phyloP scores from a whole-genome alignment of 305 asterid genomes.

The Withania somnifera region DNA sequence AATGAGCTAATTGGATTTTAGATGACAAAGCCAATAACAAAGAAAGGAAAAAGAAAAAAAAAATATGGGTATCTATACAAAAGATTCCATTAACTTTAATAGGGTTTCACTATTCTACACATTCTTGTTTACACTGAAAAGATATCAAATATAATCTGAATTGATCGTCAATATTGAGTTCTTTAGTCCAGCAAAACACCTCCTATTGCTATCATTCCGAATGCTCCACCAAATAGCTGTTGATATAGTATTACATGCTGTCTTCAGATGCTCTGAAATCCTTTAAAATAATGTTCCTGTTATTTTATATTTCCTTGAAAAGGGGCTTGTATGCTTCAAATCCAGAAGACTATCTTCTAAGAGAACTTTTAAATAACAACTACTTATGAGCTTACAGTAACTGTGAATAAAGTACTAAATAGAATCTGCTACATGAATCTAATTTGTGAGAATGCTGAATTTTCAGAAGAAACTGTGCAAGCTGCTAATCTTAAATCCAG shows the following conservation, averaged over 20 bases:
- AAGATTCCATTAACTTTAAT: not conserved
- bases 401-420: too few species aligned
- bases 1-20: not conserved
- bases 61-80: not conserved
- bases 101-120: not conserved
- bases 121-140: not conserved
- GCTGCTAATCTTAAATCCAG: not conserved
- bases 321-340: not conserved
- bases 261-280: not conserved
- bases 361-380: not conserved
- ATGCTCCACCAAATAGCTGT: not conserved
- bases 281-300: too few species aligned
- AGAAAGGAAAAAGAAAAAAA: too few species aligned
- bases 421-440: not conserved
- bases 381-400: too few species aligned
- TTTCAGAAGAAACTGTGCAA: not conserved
- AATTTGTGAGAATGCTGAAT: not conserved
- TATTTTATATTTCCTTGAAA: too few species aligned
- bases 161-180: not conserved
- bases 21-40: not conserved
- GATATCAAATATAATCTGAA: not conserved
- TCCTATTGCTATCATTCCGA: not conserved
- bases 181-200: not conserved
- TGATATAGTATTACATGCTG: not conserved
- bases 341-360: not conserved